Evolutionary conservation across 345 rosid species (phyloP).

Genomic region (Eucalyptus viminalis): DNA sequence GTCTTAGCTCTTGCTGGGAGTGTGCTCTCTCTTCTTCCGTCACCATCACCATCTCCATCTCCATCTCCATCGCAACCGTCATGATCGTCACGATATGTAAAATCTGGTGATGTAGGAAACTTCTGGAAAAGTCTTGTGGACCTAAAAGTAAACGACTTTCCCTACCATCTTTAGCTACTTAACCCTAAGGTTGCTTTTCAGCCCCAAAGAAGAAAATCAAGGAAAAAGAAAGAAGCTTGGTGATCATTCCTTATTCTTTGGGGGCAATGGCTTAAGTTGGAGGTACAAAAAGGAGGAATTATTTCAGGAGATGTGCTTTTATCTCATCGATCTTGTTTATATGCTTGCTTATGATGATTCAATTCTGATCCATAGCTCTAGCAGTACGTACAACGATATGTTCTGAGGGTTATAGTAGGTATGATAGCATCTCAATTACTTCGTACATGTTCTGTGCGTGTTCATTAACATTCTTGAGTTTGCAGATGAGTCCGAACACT

Average conservation of each 20-base stretch:
- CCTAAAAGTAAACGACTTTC: neutral
- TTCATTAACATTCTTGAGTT: neutral
- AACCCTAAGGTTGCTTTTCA: neutral
- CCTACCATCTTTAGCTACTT: neutral
- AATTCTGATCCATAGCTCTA: neutral
- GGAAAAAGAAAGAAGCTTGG: neutral
- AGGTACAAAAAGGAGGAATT: neutral
- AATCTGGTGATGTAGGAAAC: neutral
- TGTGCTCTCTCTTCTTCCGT: slow-evolving; percentile 90
- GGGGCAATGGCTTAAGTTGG: neutral
- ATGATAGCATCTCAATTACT: neutral
- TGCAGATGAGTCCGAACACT: neutral
- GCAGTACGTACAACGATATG: neutral
- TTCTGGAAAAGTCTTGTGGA: neutral
- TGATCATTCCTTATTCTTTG: neutral
- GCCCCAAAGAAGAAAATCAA: neutral
- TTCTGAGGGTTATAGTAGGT: neutral
- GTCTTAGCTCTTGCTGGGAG: slow-evolving; percentile 56
- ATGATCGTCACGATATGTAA: neutral
- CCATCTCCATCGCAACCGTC: neutral
- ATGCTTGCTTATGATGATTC: neutral
- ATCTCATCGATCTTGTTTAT: neutral
- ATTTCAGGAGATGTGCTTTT: neutral
- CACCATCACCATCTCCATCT: neutral
- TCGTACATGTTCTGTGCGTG: neutral